These are phyloP conservation scores for Colletotrichum liriopes DNA, from an alignment of 2,329 filamentous ascomycete species.

Conservation along the genomic window DNA sequence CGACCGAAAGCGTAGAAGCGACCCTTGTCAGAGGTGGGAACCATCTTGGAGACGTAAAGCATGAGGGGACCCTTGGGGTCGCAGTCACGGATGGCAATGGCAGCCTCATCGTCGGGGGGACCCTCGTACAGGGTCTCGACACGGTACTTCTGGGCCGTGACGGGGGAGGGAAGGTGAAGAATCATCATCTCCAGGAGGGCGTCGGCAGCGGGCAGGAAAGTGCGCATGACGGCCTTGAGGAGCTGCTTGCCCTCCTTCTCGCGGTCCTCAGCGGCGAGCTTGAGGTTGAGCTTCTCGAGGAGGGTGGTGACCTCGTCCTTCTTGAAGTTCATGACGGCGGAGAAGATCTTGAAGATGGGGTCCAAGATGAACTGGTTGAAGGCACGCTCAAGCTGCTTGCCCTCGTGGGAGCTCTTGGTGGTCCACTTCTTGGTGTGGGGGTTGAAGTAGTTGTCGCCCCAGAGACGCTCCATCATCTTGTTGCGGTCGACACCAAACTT, in stretches of 20 bases:
- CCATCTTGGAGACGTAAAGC: slow-evolving; percentile 99
- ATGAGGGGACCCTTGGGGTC: slow-evolving; percentile 98
- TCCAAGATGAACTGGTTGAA: slow-evolving; percentile 99
- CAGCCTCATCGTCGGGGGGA: slow-evolving; percentile 91
- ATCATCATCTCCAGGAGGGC: slow-evolving; percentile 99
- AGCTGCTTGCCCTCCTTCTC: slow-evolving; percentile 98
- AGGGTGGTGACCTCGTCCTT: slow-evolving; percentile 89
- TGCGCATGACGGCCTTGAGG: slow-evolving; percentile 98
- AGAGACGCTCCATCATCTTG: slow-evolving; percentile 99
- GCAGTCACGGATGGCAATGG: slow-evolving; percentile 98
- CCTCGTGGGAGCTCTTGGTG: slow-evolving; percentile 86
- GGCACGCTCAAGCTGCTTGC: slow-evolving; percentile 93
- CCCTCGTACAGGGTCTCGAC: slow-evolving; percentile 99
- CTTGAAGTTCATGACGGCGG: slow-evolving; percentile 98
- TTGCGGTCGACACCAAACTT: slow-evolving; percentile 99
- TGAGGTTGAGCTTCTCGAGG: slow-evolving; percentile 94
- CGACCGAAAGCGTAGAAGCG: slow-evolving; percentile 99
- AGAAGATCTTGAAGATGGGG: slow-evolving; percentile 99
- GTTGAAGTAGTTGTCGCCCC: slow-evolving; percentile 99
- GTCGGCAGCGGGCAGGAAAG: slow-evolving; percentile 98
- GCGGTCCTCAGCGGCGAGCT: slow-evolving; percentile 88
- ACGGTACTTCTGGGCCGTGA: slow-evolving; percentile 97
- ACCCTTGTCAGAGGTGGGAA: slow-evolving; percentile 99
- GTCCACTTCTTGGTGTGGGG: slow-evolving; percentile 99
- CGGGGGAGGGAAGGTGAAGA: slow-evolving; percentile 96